Base-by-base conservation (phyloP, 129 eudicot genomes). In the Tagetes erecta region DNA sequence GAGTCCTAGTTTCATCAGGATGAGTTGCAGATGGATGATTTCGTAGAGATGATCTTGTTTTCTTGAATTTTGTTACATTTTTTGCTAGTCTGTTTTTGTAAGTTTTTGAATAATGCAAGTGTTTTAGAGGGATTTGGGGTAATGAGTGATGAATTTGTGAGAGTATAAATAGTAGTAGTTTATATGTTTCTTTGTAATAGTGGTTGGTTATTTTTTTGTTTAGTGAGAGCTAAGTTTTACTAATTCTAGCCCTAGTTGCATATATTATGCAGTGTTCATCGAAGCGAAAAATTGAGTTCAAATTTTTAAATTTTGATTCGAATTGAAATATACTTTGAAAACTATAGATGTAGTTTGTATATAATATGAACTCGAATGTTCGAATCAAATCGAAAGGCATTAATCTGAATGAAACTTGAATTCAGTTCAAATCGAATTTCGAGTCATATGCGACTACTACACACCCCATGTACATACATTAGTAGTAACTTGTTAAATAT, bases 141-240 rank as follows among this genome's bases (percentile, higher is more conserved):
- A 34, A 53, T 66, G 69, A 33, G 45, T 13, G 36, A 45, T 69
- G 69, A 68, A 20, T 20, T 5, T 67, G 10, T 12, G 75, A 11
- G 59, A 57, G 52, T 44, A 42, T 56, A 3, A 31, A 37, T 67
- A 30, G 50, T 67, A 30, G 50, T 53, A 76, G 80, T 76, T 55
- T 42, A 45, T 31, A 33, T 66, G 59, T 33, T 41, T 56, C 14
- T 8, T 40, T 9, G 27, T 20, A 20, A 20, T 35, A 6, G 27
- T 10, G 14, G 0, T 42, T 4, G 51, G 36, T 74, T 42, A 64
- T 9, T 45, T 31, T 41, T 49, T 14, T 5, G 8, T 45, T n/a
- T 36, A 37, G 40, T 63, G 71, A 27, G 3, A 37, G 6, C 13
- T 30, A 62, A 4, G 71, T 27, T 64, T 20, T 64, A 6, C 9